Evolutionary conservation across 768 basidiomycete genomes (phyloP), one percentile per base, ranked within the genome.

Genomic region (Naganishia friedmannii): DNA sequence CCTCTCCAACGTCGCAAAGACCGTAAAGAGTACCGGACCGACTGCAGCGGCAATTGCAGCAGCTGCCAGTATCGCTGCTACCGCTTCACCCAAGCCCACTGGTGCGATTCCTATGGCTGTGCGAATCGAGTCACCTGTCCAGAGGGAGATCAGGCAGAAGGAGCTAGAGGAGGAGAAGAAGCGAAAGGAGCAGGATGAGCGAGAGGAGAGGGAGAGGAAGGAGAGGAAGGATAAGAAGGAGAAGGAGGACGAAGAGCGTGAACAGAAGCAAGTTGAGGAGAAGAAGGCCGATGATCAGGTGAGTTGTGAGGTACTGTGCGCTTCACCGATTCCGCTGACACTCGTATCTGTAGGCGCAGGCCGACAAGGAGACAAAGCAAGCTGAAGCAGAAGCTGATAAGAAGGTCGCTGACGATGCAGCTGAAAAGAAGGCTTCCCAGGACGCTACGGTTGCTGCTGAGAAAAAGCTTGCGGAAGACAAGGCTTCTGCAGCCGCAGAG

Each of bases 261-360:
- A 73, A 17, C 32, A 68, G 39, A 73, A 73, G 55, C 69, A 70
- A n/a, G 48, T n/a, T 13, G 69, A 65, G n/a, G 46, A 53, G 12
- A 60, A 58, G 23, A 58, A 53, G 31, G 68, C 29, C 51, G 87
- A 86, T 45, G 76, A 80, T 3, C 79, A 81, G 39, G 81, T 91
- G n/a, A 87, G 87, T 56, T 77, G n/a, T 87, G 75, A 85, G 87
- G 45, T 87, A 4, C 3, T 58, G 8, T 19, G 1, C 6, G 57
- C 34, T 32, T 31, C 5, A 37, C 86, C 0, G 82, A 19, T 86
- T 0, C 77, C 88, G 0, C 83, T 78, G 37, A 81, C 21, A 15
- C 21, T 51, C 48, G 15, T n/a, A 51, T 51, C 0, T 77, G 80
- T 0, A 86, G 86, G 2, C 84, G 88, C 0, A 89, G 89, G 69